Evolutionary conservation across 495 filamentous ascomycete species (phyloP), one percentile per base, ranked within the genome.

Genomic region (Hyaloscypha finlandica): DNA sequence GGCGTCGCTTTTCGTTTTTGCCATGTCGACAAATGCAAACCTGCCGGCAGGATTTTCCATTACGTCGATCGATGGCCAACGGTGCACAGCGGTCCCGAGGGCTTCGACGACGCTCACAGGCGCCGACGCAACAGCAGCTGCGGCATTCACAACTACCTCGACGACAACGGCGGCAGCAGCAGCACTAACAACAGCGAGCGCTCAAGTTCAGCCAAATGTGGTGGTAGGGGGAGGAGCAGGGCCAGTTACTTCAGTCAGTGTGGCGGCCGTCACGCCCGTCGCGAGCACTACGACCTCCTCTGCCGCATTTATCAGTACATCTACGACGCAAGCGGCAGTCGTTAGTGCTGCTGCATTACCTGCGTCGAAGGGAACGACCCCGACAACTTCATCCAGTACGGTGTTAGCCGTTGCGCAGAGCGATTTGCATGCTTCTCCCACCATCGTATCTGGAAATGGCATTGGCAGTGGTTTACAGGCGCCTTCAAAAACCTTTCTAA

Each of bases 11-110:
- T 29, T 59, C 45, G 25, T 51, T 66, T 67, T 72, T 57, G 56
- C 59, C 59, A 74, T 72, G 73, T 73, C 74, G 73, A 76, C 75
- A 33, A 68, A 64, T 45, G 63, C 68, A 45, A 72, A 68, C 58
- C 75, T 78, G 73, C 78, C 76, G 60, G 66, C 74, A 73, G 76
- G 77, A 68, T 77, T 74, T n/a, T 77, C 71, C 33, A 74, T 81
- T 66, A 81, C 82, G 32, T 80, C 74, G 16, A 76, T 83, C 57
- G 59, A 76, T 25, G 81, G 81, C 22, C 78, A 73, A 65, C 77
- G 74, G 71, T 84, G 83, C 71, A 83, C 82, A 68, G 79, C 78
- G 37, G 69, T 81, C 60, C 81, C 82, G 45, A 80, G 76, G 62
- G 65, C 71, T 48, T 56, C 65, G 37, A 74, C 64, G 32, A 66